Evolutionary conservation across 2,329 filamentous ascomycete species (phyloP).

Genomic region (Trichoderma sp.): DNA sequence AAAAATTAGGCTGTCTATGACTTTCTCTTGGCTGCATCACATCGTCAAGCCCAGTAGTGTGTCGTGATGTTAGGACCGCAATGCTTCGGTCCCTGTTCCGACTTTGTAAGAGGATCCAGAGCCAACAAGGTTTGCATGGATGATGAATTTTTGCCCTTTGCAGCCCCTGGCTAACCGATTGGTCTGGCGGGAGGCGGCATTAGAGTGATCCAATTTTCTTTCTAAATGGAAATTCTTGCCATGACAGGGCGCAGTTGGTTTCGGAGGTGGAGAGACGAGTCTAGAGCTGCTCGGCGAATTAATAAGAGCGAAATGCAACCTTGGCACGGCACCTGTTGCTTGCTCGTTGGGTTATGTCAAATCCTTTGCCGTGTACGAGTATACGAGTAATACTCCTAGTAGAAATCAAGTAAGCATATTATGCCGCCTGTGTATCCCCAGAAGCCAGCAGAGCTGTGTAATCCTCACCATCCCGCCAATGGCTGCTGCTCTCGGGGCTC

Average conservation of each 20-base stretch:
- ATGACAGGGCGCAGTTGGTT: background rate
- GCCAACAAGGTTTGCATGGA: background rate
- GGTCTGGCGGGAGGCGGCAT: slow-evolving; percentile 13
- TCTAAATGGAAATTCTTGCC: background rate
- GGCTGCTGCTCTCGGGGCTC: background rate
- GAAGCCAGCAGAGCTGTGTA: background rate
- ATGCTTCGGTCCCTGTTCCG: background rate
- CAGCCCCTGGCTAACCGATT: slow-evolving; percentile 4
- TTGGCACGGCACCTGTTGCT: background rate
- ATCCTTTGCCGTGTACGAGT: background rate
- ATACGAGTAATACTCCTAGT: background rate
- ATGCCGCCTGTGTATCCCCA: background rate
- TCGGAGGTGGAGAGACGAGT: background rate
- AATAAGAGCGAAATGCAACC: background rate
- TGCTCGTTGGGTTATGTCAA: background rate
- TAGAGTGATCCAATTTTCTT: slow-evolving; percentile 2
- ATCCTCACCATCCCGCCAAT: background rate
- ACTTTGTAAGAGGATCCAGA: background rate
- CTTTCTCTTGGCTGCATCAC: background rate
- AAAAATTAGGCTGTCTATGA: background rate
- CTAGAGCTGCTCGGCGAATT: background rate
- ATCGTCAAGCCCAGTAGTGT: background rate
- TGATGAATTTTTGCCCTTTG: background rate
- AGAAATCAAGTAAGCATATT: background rate
- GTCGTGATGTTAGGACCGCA: background rate